Conservation (phyloP, 345 rosid species). For the Rhizophora apiculata region DNA sequence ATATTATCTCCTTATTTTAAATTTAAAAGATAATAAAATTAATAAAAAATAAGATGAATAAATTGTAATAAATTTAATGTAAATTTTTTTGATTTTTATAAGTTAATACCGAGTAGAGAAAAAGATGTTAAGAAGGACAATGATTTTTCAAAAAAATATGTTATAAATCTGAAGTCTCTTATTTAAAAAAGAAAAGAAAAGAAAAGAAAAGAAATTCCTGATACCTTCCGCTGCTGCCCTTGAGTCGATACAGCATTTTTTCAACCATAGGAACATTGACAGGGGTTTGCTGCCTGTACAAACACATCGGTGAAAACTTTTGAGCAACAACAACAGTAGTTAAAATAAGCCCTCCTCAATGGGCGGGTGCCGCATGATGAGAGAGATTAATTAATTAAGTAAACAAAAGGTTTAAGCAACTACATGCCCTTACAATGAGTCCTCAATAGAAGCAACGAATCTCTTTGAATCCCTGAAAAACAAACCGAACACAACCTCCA, state of each 20-base stretch:
- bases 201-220: too few relatives aligned
- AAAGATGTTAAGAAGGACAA: too few relatives aligned
- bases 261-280: background rate
- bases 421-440: background rate
- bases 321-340: background rate
- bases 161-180: too few relatives aligned
- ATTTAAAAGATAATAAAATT: too few relatives aligned
- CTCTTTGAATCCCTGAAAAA: constrained; percentile 1
- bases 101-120: too few relatives aligned
- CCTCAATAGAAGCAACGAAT: background rate
- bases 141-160: background rate
- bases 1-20: too few relatives aligned
- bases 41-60: too few relatives aligned
- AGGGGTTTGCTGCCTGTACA: background rate
- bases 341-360: background rate
- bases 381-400: background rate
- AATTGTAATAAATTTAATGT: too few relatives aligned
- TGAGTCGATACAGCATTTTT: background rate
- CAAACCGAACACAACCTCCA: background rate
- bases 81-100: too few relatives aligned
- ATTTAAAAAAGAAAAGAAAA: too few relatives aligned
- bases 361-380: background rate
- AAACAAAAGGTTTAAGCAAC: background rate
- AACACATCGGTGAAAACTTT: background rate
- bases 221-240: constrained; percentile 7